Evolutionary conservation across 2,329 filamentous ascomycete species (phyloP), one percentile per base, ranked within the genome.

Genomic region (Cryphonectria radicalis): DNA sequence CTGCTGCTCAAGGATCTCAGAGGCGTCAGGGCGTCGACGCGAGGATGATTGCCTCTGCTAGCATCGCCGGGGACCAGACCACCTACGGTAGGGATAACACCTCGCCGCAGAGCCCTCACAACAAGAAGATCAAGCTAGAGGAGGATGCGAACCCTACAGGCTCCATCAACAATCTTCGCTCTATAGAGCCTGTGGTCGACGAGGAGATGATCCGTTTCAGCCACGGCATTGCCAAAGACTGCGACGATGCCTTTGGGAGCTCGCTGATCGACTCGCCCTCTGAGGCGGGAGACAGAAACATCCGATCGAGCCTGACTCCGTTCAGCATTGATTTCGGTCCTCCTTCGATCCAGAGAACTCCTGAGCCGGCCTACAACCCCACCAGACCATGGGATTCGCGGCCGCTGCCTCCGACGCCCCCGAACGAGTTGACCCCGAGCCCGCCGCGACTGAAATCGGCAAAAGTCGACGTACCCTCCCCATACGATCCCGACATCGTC

Each of bases 221-320:
- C 76, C 89, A 89, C 76, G 94, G 94, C 76, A 90, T 98, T 73
- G 93, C 94, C 66, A 93, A 94, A 80, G 93, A 96, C 71, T 97
- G 95, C 77, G 95, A 98, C 77, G 93, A 96, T 77, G 95, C 95
- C 1, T 98, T 98, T 83, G 95, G 93, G 77, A 90, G 92, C 75
- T 86, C 85, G 13, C 75, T 88, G 14, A 80, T 87, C 19, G 78
- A 80, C 25, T 72, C 76, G 14, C 75, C 75, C 43, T 76, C 78
- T 0, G 73, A 71, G 13, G 19, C 68, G 50, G 37, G 68, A 40
- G 72, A 72, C 13, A 71, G 71, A 72, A n/a, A 74, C 70, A 62
- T 78, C 80, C 40, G 79, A 82, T 68, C 67, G 6, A 70, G 79
- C 80, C 3, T 84, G 81, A 4, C 69, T 10, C 83, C 84, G 0